Conservation (phyloP, 1,139 yeast species). For the Suhomyces panamericanus region DNA sequence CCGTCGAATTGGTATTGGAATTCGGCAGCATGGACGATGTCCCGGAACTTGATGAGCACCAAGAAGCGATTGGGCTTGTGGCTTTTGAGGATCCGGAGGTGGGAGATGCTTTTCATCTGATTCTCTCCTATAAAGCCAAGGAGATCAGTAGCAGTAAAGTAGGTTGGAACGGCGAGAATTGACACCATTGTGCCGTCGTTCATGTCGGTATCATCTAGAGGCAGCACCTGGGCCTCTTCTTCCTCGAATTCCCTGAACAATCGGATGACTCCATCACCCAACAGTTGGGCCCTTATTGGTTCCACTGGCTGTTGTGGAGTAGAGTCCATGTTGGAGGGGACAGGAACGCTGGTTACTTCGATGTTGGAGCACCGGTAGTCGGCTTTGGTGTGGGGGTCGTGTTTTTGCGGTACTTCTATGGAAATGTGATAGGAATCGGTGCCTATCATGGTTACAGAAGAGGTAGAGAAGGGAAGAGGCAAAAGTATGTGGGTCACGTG, state of each 20-base stretch:
- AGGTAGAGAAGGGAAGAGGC: background rate
- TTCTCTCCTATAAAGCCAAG: slow-evolving; percentile 75
- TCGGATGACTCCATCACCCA: slow-evolving; percentile 74
- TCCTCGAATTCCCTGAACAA: slow-evolving; percentile 56
- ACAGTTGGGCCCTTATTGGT: slow-evolving; percentile 56
- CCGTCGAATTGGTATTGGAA: slow-evolving; percentile 75
- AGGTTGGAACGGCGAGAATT: slow-evolving; percentile 82
- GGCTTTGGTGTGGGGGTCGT: slow-evolving; percentile 3
- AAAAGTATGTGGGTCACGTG: background rate
- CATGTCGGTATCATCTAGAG: slow-evolving; percentile 8
- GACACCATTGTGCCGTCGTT: slow-evolving; percentile 66
- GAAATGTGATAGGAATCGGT: slow-evolving; percentile 44
- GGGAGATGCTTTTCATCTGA: slow-evolving; percentile 58
- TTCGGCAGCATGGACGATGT: slow-evolving; percentile 52
- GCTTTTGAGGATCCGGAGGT: slow-evolving; percentile 70
- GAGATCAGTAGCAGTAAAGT: slow-evolving; percentile 81
- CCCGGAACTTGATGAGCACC: slow-evolving; percentile 74
- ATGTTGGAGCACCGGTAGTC: slow-evolving; percentile 40
- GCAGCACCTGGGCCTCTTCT: slow-evolving; percentile 6
- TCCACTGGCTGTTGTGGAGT: slow-evolving; percentile 48
- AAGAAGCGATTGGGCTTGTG: slow-evolving; percentile 69
- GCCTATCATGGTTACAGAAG: slow-evolving; percentile 35
- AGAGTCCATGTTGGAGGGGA: slow-evolving; percentile 13
- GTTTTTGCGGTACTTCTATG: slow-evolving; percentile 26
- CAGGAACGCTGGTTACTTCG: slow-evolving; percentile 30